Conservation (phyloP, 2,329 filamentous ascomycete genomes). For the Cladophialophora carrionii region DNA sequence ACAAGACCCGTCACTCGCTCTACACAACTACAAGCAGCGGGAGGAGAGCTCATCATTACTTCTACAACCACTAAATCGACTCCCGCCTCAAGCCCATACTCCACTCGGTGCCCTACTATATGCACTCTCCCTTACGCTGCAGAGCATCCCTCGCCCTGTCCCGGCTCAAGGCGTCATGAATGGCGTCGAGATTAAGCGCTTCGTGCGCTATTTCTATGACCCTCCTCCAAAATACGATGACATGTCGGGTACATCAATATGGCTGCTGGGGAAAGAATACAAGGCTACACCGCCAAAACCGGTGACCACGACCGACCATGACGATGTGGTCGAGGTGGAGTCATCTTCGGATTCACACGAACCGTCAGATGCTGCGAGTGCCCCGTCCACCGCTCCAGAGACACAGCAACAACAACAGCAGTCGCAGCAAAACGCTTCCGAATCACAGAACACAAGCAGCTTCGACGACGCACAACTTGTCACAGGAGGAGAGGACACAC, state of each 20-base stretch:
- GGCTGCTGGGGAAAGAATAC: constrained; percentile 75
- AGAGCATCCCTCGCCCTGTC: constrained; percentile 26
- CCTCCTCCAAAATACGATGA: constrained; percentile 82
- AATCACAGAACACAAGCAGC: constrained; percentile 28
- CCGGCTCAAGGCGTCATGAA: constrained; percentile 53
- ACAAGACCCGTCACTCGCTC: constrained; percentile 9
- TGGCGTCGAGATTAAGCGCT: constrained; percentile 75
- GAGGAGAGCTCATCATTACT: constrained; percentile 7
- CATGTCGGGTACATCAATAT: constrained; percentile 69
- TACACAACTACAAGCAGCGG: constrained; percentile 16
- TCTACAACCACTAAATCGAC: neutral
- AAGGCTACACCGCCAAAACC: constrained; percentile 40
- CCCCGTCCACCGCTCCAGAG: constrained; percentile 29
- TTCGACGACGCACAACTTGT: constrained; percentile 38
- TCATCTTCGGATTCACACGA: constrained; percentile 38
- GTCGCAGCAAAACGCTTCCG: neutral
- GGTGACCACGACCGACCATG: constrained; percentile 38
- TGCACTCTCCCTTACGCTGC: constrained; percentile 32
- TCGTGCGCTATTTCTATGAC: constrained; percentile 92
- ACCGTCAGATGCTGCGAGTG: constrained; percentile 32
- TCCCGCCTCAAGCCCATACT: constrained; percentile 10
- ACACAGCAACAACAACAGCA: constrained; percentile 15
- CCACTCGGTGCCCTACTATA: constrained; percentile 28
- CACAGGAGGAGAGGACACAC: constrained; percentile 29
- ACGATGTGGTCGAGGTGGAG: constrained; percentile 40